Evolutionary conservation across 352 stramenopile species (phyloP), one percentile per base, ranked within the genome.

Genomic region (Chrysophaeum taylorii): DNA sequence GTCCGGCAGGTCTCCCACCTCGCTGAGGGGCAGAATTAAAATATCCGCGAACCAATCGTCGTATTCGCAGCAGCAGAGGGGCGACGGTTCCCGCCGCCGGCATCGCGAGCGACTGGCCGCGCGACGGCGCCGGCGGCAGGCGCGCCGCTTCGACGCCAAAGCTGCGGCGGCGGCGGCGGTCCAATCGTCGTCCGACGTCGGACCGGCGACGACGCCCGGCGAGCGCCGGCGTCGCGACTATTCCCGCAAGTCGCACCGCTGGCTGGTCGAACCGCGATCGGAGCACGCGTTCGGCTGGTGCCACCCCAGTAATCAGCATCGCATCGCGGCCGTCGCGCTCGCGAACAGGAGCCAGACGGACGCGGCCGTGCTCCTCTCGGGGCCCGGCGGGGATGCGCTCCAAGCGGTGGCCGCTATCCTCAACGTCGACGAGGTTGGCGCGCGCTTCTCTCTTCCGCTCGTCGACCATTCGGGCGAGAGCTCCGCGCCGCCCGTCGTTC

Each of bases 221-320:
- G n/a, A n/a, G n/a, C n/a, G n/a, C n/a, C n/a, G n/a, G n/a, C 41
- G 21, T 48, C 41, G 21, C 21, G 14, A 48, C 21, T 21, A 48
- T 48, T 21, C 41, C 21, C 41, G 14, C 41, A 48, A 31, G 57
- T 14, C 57, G 33, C 50, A 36, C n/a, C 1, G 18, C 5, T 66
- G 57, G 57, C 33, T 45, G 33, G 57, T 66, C 57, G 57, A 7
- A 1, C 57, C 57, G 31, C 57, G 57, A 23, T 66, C 57, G 1
- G 33, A 9, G 14, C 16, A 31, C 2, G 31, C 57, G 12, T 66
- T 66, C 27, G 57, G 57, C 5, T 66, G 57, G 57, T 21, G 31
- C 57, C 12, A 45, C 2, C 57, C 57, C 1, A 2, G 2, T 1
- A 1, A 27, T 25, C 23, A 16, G 31, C 31, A 23, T 23, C 57